Evolutionary conservation across 768 basidiomycete species (phyloP), one percentile per base, ranked within the genome.

Genomic region (Hygrophorus pudorinus): DNA sequence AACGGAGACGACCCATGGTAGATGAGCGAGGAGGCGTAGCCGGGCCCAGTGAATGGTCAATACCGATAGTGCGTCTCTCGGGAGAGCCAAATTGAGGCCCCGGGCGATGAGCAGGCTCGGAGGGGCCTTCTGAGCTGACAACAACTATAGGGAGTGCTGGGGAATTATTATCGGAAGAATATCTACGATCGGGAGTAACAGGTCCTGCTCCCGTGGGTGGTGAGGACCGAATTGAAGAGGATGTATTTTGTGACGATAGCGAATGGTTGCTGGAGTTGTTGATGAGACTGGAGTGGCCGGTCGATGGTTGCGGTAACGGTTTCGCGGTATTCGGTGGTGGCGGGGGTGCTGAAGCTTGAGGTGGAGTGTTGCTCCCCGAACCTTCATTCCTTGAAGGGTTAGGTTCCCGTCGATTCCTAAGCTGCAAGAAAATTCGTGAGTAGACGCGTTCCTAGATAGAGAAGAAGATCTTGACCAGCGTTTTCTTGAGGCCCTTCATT

Each of bases 401-500:
- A 11, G 69, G 70, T 50, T 85, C 81, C 56, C 75, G 69, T 31
- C 79, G 80, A 57, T 70, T 76, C 72, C 67, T 72, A 51, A 85
- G 75, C 82, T 85, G 60, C 42, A 47, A 41, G 45, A 41, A 35
- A 30, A 21, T n/a, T 24, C 24, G 24, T 24, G 24, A 24, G 24
- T 7, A 24, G 24, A 30, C 41, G 41, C 28, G 47, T 46, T 55
- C 38, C 41, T 55, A 24, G 45, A 50, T 35, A 50, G 21, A 48
- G 56, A 51, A 45, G 47, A 51, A 45, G 47, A 53, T 48, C 62
- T 72, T 55, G 57, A 86, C 86, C 55, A 88, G 65, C 51, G 81
- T 83, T 68, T 86, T 89, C 73, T 83, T 86, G 60, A 90, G 70
- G 51, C 79, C 80, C 69, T 89, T 90, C 87, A 90, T 89, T 46